phyloP scores from a whole-genome alignment of 2,329 filamentous ascomycete genomes.

The Massarina eburnea region DNA sequence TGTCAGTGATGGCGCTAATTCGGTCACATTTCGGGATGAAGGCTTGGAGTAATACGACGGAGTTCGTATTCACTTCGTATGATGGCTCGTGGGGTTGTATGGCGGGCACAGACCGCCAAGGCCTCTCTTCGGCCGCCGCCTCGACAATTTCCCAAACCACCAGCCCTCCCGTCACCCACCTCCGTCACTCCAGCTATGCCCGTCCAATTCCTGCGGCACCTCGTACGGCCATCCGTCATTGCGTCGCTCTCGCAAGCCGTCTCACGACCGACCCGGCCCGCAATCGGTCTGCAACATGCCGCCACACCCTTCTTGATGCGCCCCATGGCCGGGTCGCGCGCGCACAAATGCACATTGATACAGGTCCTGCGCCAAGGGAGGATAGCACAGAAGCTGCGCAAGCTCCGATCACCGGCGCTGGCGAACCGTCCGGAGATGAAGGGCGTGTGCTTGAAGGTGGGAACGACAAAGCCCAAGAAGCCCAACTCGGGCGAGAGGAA shows the following conservation, averaged over 20 bases:
- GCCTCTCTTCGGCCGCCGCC: too few species aligned
- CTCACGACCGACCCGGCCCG: slow-evolving; percentile 16
- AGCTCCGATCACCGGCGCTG: slow-evolving; percentile 85
- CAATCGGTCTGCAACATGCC: slow-evolving; percentile 17
- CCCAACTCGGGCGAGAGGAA: slow-evolving; percentile 98
- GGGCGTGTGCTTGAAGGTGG: slow-evolving; percentile 93
- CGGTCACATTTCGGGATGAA: not conserved
- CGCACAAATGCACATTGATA: slow-evolving; percentile 50
- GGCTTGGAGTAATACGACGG: too few species aligned
- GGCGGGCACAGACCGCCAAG: too few species aligned
- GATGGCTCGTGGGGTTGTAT: too few species aligned
- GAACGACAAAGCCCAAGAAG: slow-evolving; percentile 95
- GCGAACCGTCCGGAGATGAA: slow-evolving; percentile 79
- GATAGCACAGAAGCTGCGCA: slow-evolving; percentile 75
- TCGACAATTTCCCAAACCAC: slow-evolving; percentile 15
- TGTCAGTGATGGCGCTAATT: not conserved
- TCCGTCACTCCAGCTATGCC: slow-evolving; percentile 37
- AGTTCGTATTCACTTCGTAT: too few species aligned
- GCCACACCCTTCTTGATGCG: slow-evolving; percentile 25
- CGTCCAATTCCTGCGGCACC: slow-evolving; percentile 41
- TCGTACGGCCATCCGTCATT: slow-evolving; percentile 40
- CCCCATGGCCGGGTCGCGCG: slow-evolving; percentile 42
- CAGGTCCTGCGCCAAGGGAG: slow-evolving; percentile 69
- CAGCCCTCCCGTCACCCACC: slow-evolving; percentile 1
- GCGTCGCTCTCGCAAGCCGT: slow-evolving; percentile 15